phyloP scores from a whole-genome alignment of 2,329 filamentous ascomycete genomes.

The Exophiala bonariae region DNA sequence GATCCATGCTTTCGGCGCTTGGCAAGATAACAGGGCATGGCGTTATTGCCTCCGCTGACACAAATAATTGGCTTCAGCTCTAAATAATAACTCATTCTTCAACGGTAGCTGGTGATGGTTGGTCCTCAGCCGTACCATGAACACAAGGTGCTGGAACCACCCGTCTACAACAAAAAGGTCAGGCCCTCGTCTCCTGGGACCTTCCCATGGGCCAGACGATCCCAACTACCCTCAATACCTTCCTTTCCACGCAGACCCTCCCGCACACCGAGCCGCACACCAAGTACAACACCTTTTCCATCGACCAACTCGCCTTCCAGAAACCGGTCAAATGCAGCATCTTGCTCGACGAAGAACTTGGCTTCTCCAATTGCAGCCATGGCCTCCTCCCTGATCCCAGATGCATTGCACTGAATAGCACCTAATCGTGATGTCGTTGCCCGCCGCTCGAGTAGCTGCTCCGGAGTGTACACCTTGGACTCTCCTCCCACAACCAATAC shows the following conservation, averaged over 20 bases:
- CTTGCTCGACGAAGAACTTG: background rate
- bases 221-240: slow-evolving; percentile 12
- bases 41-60: too few relatives aligned
- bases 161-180: slow-evolving; percentile 3
- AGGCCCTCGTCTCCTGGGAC: slow-evolving; percentile 8
- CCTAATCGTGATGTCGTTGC: background rate
- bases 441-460: slow-evolving; percentile 2
- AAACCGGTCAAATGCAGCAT: slow-evolving; percentile 4
- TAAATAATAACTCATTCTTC: too few relatives aligned
- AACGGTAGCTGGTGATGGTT: too few relatives aligned
- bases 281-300: slow-evolving; percentile 1
- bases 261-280: slow-evolving; percentile 3
- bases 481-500: slow-evolving; percentile 5
- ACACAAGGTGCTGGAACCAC: too few relatives aligned
- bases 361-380: slow-evolving; percentile 4
- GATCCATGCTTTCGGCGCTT: too few relatives aligned
- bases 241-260: slow-evolving; percentile 4
- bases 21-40: too few relatives aligned
- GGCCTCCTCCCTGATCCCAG: slow-evolving; percentile 2
- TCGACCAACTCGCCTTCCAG: background rate
- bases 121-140: too few relatives aligned
- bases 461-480: slow-evolving; percentile 4
- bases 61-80: too few relatives aligned
- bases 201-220: slow-evolving; percentile 4
- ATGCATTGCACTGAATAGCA: slow-evolving; percentile 6